Evolutionary conservation across 148 eudicot species (phyloP), one percentile per base, ranked within the genome.

Genomic region (Mesembryanthemum crystallinum): DNA sequence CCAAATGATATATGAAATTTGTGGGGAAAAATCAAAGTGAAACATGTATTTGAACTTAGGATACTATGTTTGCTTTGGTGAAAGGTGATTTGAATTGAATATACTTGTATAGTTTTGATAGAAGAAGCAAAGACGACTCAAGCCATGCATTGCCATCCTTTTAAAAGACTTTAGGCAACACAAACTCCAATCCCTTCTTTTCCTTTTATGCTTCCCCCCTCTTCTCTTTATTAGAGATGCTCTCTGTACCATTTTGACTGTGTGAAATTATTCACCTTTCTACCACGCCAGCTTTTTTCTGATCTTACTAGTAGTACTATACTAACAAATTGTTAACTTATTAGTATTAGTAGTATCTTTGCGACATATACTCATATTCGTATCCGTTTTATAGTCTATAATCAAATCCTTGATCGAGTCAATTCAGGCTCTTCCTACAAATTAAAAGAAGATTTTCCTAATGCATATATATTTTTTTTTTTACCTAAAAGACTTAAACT

Each of bases 111-210:
- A 8, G 27, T 59, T 73, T 54, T 32, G 45, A 42, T 60, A 70
- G 60, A 70, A 69, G 32, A 70, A 69, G 32, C 35, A 73, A 73
- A 73, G 60, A 73, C 81, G 45, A 73, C 77, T 79, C 17, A 57
- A 3, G 27, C n/a, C n/a, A 17, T 25, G 60, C 51, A 67, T 79
- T 47, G 47, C 73, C 67, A 79, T 49, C 30, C 65, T 47, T 67
- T 59, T 57, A 62, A 66, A 57, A 65, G 81, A 66, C 81, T 78
- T 78, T 78, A 78, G 8, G 58, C 58, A 78, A 73, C 73, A 78
- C 76, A 72, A 72, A 72, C 64, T 75, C 63, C 72, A 78, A 65
- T 35, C 47, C 61, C 60, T 20, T 51, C 11, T 24, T 52, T 42
- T 37, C 25, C n/a, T 57, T 57, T 64, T 39, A 51, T 17, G 35